phyloP scores from a whole-genome alignment of 2,329 filamentous ascomycete species.

The Xylaria sp. region DNA sequence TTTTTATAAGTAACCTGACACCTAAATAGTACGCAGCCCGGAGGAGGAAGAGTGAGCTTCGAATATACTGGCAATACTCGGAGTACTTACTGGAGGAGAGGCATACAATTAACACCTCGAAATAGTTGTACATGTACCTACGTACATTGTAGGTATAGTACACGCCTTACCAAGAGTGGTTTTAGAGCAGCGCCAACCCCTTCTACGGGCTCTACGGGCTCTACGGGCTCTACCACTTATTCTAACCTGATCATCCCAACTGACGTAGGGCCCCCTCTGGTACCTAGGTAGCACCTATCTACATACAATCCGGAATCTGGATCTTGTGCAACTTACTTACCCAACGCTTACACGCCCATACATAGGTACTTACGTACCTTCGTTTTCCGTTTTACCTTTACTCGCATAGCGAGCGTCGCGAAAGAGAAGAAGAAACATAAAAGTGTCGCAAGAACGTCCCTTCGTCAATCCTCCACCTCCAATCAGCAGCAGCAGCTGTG shows the following conservation, averaged over 20 bases:
- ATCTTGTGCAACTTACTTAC: background rate
- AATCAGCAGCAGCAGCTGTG: background rate
- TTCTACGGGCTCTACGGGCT: too few species aligned
- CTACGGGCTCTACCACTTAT: too few species aligned
- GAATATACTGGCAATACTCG: too few species aligned
- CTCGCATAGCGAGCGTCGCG: background rate
- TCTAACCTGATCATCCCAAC: background rate
- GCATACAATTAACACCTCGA: background rate
- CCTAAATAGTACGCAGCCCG: too few species aligned
- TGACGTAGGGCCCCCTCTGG: background rate
- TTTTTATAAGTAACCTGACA: background rate
- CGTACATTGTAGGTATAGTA: background rate
- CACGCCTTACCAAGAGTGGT: background rate
- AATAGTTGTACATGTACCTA: too few species aligned
- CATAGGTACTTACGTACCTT: background rate
- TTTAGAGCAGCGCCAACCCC: background rate
- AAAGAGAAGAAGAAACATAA: background rate
- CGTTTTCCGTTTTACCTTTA: too few species aligned
- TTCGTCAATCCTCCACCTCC: conserved; percentile 10
- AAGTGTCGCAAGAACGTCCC: conserved; percentile 3
- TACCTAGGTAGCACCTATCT: background rate
- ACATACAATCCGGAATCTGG: too few species aligned
- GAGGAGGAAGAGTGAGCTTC: too few species aligned
- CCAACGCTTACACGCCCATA: too few species aligned
- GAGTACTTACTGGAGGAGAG: background rate